These are phyloP conservation scores for Venturia effusa DNA, from an alignment of 2,329 filamentous ascomycete species.

Conservation along the genomic window DNA sequence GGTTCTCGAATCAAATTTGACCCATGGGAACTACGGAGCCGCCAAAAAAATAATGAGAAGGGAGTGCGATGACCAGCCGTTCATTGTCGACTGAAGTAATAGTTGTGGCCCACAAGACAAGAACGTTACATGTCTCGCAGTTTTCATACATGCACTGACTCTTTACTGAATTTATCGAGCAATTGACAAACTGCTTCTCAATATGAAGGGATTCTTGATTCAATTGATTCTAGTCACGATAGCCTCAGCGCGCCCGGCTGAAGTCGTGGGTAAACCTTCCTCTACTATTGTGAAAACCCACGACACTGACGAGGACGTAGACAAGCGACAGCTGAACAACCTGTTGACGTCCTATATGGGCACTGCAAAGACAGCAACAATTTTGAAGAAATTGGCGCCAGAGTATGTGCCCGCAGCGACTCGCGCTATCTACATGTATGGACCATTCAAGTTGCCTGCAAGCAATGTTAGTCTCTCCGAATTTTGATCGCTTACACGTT, in stretches of 20 bases:
- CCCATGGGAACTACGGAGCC: not conserved
- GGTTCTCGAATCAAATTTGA: not conserved
- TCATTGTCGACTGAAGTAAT: no score
- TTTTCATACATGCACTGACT: no score
- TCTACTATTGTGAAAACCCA: not conserved
- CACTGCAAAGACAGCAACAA: not conserved
- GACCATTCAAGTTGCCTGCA: not conserved
- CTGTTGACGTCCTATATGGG: not conserved
- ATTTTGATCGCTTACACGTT: no score
- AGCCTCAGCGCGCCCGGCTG: not conserved
- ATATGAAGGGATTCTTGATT: not conserved
- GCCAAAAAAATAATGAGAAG: not conserved
- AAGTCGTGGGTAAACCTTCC: not conserved
- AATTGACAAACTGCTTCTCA: not conserved
- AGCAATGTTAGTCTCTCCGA: not conserved
- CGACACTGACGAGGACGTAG: not conserved
- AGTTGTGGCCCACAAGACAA: no score
- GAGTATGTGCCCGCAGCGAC: not conserved
- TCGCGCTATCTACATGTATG: not conserved
- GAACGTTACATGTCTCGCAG: no score
- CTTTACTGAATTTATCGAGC: not conserved
- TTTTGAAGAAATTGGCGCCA: not conserved
- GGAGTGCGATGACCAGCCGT: no score
- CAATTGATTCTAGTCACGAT: not conserved
- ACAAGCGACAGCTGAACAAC: not conserved